These are phyloP conservation scores for Pichia occidentalis DNA, from an alignment of 805 yeast species.

Conservation along the genomic window DNA sequence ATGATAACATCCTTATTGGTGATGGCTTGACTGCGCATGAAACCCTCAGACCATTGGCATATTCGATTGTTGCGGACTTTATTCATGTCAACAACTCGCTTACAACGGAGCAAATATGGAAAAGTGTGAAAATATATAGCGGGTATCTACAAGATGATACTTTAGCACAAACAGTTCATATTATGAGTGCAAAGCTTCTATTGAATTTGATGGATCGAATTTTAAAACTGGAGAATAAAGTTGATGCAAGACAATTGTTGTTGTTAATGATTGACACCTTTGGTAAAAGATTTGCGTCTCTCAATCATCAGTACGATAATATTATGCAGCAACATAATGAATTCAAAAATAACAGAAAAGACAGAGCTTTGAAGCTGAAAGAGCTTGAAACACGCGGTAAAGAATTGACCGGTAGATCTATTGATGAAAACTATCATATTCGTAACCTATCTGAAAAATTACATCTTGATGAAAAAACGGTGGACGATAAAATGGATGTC, in stretches of 20 bases:
- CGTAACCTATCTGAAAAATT: conserved; percentile 10
- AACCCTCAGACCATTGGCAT: conserved; percentile 86
- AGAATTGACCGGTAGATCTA: conserved; percentile 25
- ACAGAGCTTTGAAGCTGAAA: conserved; percentile 37
- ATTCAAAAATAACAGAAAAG: conserved; percentile 39
- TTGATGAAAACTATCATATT: conserved; percentile 11
- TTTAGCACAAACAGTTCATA: conserved; percentile 83
- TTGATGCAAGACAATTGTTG: conserved; percentile 77
- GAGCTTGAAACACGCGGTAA: conserved; percentile 36
- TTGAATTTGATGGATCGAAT: conserved; percentile 85
- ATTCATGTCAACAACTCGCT: conserved; percentile 85
- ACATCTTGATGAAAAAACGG: conserved; percentile 3
- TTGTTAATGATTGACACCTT: conserved; percentile 84
- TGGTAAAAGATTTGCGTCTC: conserved; percentile 68
- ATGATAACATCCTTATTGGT: conserved; percentile 83
- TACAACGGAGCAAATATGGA: conserved; percentile 77
- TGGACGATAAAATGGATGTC: conserved; percentile 13
- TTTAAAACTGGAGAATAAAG: conserved; percentile 70
- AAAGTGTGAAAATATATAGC: conserved; percentile 78
- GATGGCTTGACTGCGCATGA: conserved; percentile 89
- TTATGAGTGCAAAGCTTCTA: conserved; percentile 89
- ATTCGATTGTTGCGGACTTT: conserved; percentile 91
- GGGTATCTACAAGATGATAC: conserved; percentile 72
- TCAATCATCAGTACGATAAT: conserved; percentile 65
- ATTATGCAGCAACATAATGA: conserved; percentile 56